Base-by-base conservation (phyloP, 345 rosid genomes). In the Sonneratia alba region DNA sequence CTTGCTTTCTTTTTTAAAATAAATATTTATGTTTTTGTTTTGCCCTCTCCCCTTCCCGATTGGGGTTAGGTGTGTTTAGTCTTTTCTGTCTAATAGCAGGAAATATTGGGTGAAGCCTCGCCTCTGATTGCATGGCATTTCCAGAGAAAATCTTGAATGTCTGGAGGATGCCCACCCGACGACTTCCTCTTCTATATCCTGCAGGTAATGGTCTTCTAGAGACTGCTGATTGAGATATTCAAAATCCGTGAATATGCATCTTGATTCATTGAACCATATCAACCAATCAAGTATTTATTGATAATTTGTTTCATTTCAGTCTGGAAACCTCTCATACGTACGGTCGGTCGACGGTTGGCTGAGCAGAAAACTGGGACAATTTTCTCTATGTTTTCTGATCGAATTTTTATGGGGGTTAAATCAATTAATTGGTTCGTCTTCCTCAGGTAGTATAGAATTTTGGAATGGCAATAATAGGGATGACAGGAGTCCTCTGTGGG, bases 291-390 rank as follows among this genome's bases (percentile, higher is more conserved):
- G 4, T 19, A 56, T 22, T n/a, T n/a, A n/a, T n/a, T n/a, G n/a
- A n/a, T n/a, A n/a, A n/a, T n/a, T n/a, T n/a, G n/a, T n/a, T n/a
- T n/a, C n/a, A n/a, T n/a, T n/a, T n/a, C n/a, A n/a, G n/a, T n/a
- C n/a, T 27, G 21, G 62, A 56, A 27, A 56, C 7, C 62, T 56
- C n/a, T 15, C n/a, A 27, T 27, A 27, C 62, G n/a, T 42, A 21
- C 34, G 45, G 72, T 11, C 34, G 63, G 72, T 70, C 72, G 53
- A 27, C 32, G 32, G 32, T 27, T 27, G 32, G 72, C 72, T 36
- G 59, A 53, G 47, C 72, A 53, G 72, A 70, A 70, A 70, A 70
- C 72, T 53, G 53, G 72, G 72, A 51, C 16, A 56, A 22, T 19
- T 19, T 56, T 27, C 32, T 27, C n/a, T 13, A 6, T 53, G 5